These are phyloP conservation scores for Spathaspora boniae DNA, from an alignment of 805 yeast genomes.

Conservation along the genomic window DNA sequence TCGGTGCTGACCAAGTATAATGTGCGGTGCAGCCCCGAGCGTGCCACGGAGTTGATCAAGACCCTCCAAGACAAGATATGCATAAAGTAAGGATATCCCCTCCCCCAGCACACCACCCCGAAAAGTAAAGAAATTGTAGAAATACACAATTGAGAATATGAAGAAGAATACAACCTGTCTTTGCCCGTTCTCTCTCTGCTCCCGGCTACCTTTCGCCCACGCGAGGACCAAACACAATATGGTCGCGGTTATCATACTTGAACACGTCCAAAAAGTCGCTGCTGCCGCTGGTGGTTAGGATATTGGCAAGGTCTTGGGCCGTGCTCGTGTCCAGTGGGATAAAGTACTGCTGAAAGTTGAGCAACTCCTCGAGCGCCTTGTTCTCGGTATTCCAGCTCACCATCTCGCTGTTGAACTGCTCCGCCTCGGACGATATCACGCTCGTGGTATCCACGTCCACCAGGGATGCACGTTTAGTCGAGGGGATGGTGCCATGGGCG, in stretches of 20 bases:
- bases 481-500: background rate
- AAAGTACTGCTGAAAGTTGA: constrained; percentile 6
- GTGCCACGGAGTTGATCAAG: constrained; percentile 1
- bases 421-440: constrained; percentile 3
- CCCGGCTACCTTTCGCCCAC: background rate
- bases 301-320: constrained; percentile 1
- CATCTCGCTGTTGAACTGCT: constrained; percentile 6
- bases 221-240: constrained; percentile 3
- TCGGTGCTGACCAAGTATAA: constrained; percentile 18
- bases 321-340: background rate
- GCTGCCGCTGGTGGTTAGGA: background rate
- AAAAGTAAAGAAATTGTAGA: no score
- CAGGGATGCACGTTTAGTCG: no score
- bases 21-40: constrained; percentile 1
- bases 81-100: no score
- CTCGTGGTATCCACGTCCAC: background rate
- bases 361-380: constrained; percentile 6
- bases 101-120: no score
- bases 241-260: constrained; percentile 5
- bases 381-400: constrained; percentile 6
- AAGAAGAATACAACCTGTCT: no score
- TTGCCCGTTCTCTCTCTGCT: background rate
- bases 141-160: no score
- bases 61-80: no score
- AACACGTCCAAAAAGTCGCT: constrained; percentile 4